Conservation (phyloP, 176 grass and related monocot species). For the Luzula sylvatica region DNA sequence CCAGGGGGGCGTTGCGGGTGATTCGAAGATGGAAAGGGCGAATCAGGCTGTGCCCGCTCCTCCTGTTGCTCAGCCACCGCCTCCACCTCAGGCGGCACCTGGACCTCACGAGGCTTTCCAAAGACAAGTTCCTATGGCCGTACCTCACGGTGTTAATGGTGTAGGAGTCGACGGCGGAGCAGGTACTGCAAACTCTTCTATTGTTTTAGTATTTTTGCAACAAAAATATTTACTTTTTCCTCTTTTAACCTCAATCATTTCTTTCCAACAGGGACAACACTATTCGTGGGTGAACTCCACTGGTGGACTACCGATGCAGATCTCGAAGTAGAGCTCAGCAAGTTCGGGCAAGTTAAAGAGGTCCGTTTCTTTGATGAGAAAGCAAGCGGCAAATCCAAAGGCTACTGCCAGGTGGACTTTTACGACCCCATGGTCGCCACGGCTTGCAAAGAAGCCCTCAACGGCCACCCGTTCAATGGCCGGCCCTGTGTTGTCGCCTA, state of each 20-base stretch:
- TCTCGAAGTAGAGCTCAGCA: constrained; percentile 54
- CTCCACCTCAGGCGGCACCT: constrained; percentile 22
- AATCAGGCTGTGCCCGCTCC: constrained; percentile 21
- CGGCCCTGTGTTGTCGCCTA: constrained; percentile 70
- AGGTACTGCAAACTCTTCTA: not conserved
- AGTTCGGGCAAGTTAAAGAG: constrained; percentile 77
- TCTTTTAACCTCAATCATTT: constrained; percentile 1
- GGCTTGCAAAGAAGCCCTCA: constrained; percentile 70
- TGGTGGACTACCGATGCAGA: constrained; percentile 95
- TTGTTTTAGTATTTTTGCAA: not conserved
- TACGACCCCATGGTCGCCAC: constrained; percentile 37
- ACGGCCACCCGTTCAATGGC: constrained; percentile 56
- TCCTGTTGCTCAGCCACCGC: constrained; percentile 2
- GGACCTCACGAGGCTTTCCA: constrained; percentile 51
- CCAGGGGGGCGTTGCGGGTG: constrained; percentile 17
- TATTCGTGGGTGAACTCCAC: constrained; percentile 83
- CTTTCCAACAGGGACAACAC: constrained; percentile 29
- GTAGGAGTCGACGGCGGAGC: constrained; percentile 30
- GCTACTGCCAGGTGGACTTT: constrained; percentile 71
- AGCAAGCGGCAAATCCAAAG: constrained; percentile 88
- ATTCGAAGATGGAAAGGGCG: constrained; percentile 43
- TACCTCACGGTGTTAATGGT: constrained; percentile 26
- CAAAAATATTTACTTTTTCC: not conserved
- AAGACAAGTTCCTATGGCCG: constrained; percentile 37
- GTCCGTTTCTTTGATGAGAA: constrained; percentile 90